Conservation (phyloP, 257 asterid species). For the Solanum etuberosum region DNA sequence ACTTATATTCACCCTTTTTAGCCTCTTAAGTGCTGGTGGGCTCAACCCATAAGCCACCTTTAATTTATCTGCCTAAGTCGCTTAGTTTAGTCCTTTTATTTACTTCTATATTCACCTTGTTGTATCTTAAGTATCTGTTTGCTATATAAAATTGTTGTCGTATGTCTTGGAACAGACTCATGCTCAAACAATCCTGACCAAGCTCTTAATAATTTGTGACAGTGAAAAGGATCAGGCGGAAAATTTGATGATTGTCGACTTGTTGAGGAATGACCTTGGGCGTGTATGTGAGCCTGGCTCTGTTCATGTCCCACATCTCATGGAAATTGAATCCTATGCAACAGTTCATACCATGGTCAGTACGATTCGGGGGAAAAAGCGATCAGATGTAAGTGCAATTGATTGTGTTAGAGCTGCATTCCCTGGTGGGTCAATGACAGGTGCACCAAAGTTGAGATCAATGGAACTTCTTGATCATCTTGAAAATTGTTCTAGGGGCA, state of each 20-base stretch:
- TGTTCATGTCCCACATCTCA: conserved; percentile 80
- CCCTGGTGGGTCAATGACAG: conserved; percentile 99
- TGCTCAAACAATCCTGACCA: background rate
- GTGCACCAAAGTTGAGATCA: conserved; percentile 95
- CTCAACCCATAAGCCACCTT: background rate
- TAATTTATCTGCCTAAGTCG: background rate
- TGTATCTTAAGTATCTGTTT: background rate
- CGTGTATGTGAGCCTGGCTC: conserved; percentile 99
- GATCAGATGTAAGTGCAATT: conserved; percentile 40
- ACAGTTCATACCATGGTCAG: conserved; percentile 98
- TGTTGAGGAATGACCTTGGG: conserved; percentile 87
- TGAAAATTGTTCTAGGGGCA: conserved; percentile 77
- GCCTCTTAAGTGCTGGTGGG: background rate
- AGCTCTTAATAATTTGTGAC: background rate
- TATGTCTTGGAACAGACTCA: background rate
- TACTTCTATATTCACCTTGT: background rate
- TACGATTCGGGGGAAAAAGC: conserved; percentile 70
- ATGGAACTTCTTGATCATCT: conserved; percentile 86
- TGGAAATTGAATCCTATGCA: conserved; percentile 91
- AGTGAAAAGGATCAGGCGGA: conserved; percentile 99
- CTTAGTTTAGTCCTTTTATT: background rate
- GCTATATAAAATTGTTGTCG: background rate
- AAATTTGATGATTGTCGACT: conserved; percentile 95
- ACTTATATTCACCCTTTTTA: background rate
- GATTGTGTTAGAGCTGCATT: conserved; percentile 87